Evolutionary conservation across 1,139 yeast genomes (phyloP).

Genomic region (Lodderomyces metapsilosis): DNA sequence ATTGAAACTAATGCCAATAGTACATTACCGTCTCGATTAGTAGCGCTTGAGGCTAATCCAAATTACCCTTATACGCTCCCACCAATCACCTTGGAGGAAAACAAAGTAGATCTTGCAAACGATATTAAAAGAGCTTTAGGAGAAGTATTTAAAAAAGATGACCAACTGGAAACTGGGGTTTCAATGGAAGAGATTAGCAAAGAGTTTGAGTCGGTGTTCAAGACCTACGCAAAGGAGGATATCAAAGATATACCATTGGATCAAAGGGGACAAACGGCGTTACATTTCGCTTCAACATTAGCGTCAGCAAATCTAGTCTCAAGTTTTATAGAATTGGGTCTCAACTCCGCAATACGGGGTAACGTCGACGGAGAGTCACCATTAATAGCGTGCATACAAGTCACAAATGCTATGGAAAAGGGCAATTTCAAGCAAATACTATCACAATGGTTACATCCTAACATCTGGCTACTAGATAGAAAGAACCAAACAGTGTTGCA

Average conservation of each 20-base stretch:
- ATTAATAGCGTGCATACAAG: constrained; percentile 39
- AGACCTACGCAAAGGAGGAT: constrained; percentile 12
- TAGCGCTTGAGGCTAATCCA: constrained; percentile 13
- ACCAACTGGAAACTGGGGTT: constrained; percentile 20
- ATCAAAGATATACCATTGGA: constrained; percentile 42
- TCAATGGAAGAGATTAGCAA: constrained; percentile 34
- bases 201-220: constrained; percentile 22
- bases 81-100: constrained; percentile 43
- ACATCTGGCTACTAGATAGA: constrained; percentile 36
- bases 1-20: not conserved
- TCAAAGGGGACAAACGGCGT: constrained; percentile 43
- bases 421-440: constrained; percentile 39
- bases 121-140: constrained; percentile 54
- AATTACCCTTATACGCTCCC: constrained; percentile 54
- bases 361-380: constrained; percentile 42
- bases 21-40: not conserved
- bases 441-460: constrained; percentile 36
- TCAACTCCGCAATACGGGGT: constrained; percentile 45
- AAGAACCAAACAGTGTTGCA: constrained; percentile 38
- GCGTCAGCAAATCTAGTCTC: constrained; percentile 40
- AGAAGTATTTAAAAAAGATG: constrained; percentile 46
- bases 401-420: constrained; percentile 47
- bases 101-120: constrained; percentile 37
- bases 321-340: constrained; percentile 33
- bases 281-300: constrained; percentile 47